Percentiles rank a stretch among this genome's conserved stretches.
Conservation (phyloP, 345 rosid genomes). For the Pistacia integerrima region DNA sequence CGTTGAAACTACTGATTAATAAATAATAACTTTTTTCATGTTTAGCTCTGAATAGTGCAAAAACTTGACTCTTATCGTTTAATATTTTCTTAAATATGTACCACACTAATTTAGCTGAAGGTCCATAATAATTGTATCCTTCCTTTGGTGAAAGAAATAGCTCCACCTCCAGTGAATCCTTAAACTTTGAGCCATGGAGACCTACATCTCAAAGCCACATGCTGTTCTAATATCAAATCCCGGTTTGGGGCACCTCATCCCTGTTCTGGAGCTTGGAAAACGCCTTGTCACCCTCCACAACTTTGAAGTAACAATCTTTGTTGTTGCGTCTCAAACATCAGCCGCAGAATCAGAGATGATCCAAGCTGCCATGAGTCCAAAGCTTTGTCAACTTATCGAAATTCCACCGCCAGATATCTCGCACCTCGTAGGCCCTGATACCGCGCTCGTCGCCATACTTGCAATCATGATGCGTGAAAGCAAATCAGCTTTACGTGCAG, state of each 20-base stretch:
- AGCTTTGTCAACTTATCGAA: constrained; percentile 26
- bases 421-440: constrained; percentile 27
- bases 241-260: constrained; percentile 64
- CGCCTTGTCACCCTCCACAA: constrained; percentile 38
- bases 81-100: too few relatives aligned
- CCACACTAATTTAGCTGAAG: too few relatives aligned
- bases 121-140: too few relatives aligned
- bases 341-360: constrained; percentile 27
- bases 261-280: constrained; percentile 53
- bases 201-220: constrained; percentile 29
- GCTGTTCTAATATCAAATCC: constrained; percentile 51
- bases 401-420: constrained; percentile 44
- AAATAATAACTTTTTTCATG: too few relatives aligned
- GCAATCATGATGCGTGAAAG: constrained; percentile 41
- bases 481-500: constrained; percentile 29
- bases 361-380: constrained; percentile 18
- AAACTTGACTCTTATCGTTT: too few relatives aligned
- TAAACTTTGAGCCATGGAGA: not conserved
- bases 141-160: too few relatives aligned
- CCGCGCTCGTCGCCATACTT: constrained; percentile 28
- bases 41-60: too few relatives aligned
- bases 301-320: constrained; percentile 44
- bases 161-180: too few relatives aligned
- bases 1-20: too few relatives aligned
- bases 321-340: constrained; percentile 26